Percentiles rank a stretch among this genome's conserved stretches.
These are phyloP conservation scores for Lactarius tabidus DNA, from an alignment of 768 basidiomycete species.

Conservation along the genomic window DNA sequence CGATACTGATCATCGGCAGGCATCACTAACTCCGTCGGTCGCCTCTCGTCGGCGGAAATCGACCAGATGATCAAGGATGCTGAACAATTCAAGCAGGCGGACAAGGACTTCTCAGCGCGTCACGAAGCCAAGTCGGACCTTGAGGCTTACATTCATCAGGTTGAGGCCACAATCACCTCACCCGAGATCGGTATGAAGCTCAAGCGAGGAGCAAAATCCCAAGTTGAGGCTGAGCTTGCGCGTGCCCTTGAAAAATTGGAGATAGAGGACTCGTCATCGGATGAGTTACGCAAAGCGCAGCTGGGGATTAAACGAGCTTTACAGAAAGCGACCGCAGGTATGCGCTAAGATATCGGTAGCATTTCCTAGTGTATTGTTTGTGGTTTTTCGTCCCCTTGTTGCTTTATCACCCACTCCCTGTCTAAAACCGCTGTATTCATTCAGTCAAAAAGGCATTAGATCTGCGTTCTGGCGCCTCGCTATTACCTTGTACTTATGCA, in stretches of 20 bases:
- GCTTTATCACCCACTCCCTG: conserved; percentile 22
- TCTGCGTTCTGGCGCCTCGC: not conserved
- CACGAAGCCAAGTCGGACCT: conserved; percentile 99
- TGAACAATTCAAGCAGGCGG: conserved; percentile 92
- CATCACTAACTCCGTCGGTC: conserved; percentile 99
- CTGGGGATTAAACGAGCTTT: conserved; percentile 93
- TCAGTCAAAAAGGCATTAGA: conserved; percentile 14
- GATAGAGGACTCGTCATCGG: conserved; percentile 89
- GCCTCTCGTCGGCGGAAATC: conserved; percentile 95
- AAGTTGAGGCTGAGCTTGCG: conserved; percentile 96
- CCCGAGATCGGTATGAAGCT: conserved; percentile 98
- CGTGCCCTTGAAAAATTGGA: conserved; percentile 98
- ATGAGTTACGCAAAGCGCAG: conserved; percentile 95
- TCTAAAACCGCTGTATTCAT: conserved; percentile 21
- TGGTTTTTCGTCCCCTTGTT: conserved; percentile 15
- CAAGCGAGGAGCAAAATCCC: conserved; percentile 91
- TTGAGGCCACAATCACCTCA: conserved; percentile 92
- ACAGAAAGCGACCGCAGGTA: conserved; percentile 93
- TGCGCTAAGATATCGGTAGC: conserved; percentile 50
- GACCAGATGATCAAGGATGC: conserved; percentile 99
- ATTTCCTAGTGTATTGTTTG: not conserved
- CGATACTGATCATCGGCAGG: conserved; percentile 41
- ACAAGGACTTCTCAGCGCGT: conserved; percentile 97
- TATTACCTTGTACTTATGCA: not conserved
- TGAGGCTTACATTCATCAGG: conserved; percentile 96